phyloP scores from a whole-genome alignment of 306 rosid species.

The Rosa multiflora region DNA sequence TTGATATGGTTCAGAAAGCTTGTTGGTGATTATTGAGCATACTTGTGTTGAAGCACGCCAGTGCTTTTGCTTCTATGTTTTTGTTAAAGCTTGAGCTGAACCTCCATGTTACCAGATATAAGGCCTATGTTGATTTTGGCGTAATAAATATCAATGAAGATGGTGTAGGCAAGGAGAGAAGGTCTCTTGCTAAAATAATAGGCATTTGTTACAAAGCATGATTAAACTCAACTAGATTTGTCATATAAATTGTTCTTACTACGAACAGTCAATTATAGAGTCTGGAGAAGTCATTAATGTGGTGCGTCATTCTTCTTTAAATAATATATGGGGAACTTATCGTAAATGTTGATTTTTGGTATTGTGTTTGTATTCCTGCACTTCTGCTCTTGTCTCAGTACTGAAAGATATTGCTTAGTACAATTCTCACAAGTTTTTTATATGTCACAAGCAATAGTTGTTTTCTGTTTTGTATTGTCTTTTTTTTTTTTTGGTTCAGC shows the following conservation, averaged over 20 bases:
- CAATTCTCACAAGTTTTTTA: too few relatives aligned
- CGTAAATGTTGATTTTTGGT: neutral
- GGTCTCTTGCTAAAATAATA: neutral
- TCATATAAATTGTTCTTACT: neutral
- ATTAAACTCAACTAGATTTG: neutral
- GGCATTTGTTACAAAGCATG: neutral
- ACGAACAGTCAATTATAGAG: neutral
- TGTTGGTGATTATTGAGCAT: neutral
- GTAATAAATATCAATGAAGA: neutral
- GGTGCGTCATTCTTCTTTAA: neutral
- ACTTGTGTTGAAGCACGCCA: neutral
- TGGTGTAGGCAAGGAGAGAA: neutral
- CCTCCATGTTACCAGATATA: constrained; percentile 1
- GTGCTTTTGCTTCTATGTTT: neutral
- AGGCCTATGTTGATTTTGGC: neutral
- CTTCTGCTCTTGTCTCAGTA: too few relatives aligned
- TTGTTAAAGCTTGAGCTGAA: neutral
- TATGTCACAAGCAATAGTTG: neutral
- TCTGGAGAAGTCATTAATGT: neutral
- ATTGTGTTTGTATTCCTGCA: too few relatives aligned
- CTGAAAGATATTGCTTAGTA: too few relatives aligned
- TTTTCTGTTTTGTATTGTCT: neutral
- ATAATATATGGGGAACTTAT: neutral
- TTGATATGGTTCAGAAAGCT: neutral
- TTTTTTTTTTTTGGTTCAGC: neutral